A percentile compares a stretch with the other conserved stretches of the same genome.
Conservation (phyloP, 1,284 basidiomycete genomes). For the Somion occarium region DNA sequence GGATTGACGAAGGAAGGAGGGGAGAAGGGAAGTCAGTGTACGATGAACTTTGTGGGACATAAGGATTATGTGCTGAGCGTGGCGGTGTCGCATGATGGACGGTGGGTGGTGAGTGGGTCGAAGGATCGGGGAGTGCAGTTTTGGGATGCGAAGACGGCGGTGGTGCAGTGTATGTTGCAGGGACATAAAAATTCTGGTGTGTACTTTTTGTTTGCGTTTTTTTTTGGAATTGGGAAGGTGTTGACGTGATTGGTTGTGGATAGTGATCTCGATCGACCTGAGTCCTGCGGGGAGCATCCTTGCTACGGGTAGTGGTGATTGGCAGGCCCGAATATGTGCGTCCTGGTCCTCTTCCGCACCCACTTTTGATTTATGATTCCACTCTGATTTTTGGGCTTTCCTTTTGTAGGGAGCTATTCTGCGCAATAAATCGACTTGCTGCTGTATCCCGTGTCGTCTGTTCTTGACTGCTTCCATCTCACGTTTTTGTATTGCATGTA, state of each 20-base stretch:
- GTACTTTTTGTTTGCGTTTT: slow-evolving; percentile 16
- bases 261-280: slow-evolving; percentile 81
- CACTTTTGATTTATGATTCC: too few relatives aligned
- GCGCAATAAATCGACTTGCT: neutral
- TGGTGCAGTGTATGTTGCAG: slow-evolving; percentile 73
- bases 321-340: slow-evolving; percentile 75
- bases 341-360: slow-evolving; percentile 12
- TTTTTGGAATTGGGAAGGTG: slow-evolving; percentile 3
- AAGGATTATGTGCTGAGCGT: slow-evolving; percentile 60
- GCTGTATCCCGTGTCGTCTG: neutral
- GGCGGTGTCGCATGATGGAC: slow-evolving; percentile 66
- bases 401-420: neutral
- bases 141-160: slow-evolving; percentile 66
- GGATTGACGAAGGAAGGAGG: slow-evolving; percentile 13
- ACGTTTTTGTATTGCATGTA: neutral
- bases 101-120: slow-evolving; percentile 75
- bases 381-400: neutral
- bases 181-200: slow-evolving; percentile 81
- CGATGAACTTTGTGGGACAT: slow-evolving; percentile 65
- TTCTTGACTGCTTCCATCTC: neutral
- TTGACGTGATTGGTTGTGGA: neutral
- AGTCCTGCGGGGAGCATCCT: slow-evolving; percentile 69
- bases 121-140: slow-evolving; percentile 78
- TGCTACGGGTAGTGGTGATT: slow-evolving; percentile 82
- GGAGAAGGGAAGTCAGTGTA: slow-evolving; percentile 45